Evolutionary conservation across 441 rosid genomes (phyloP), one percentile per base, ranked within the genome.

Genomic region (Macaranga tanarius): DNA sequence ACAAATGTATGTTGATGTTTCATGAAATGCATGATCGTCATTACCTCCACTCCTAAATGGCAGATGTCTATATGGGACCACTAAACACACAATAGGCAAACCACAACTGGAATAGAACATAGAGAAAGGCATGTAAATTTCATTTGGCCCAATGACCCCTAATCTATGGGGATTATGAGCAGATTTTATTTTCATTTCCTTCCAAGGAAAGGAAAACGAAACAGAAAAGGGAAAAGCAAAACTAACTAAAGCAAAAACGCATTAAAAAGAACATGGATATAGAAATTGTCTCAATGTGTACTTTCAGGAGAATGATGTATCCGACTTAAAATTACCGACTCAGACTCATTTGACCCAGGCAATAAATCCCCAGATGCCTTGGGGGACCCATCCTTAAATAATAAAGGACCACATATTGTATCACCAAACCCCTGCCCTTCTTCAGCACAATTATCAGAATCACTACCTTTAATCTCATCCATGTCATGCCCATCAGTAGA

Each of bases 271-370:
- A 67, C 26, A 25, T 44, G 55, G 40, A 47, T 40, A 76, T 79
- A 81, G 84, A 86, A 89, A 90, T 80, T 80, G 92, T 92, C 86
- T 93, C 91, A 96, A 92, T 90, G 98, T 92, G 96, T 93, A 96
- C 88, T 93, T 92, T 90, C 90, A 84, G 95, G 89, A 80, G 98
- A 93, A 87, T 90, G 83, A 90, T 90, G 97, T 93, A 93, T 95
- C 97, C 92, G 92, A 89, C 89, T 91, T 82, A 86, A 79, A 82
- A 89, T 84, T 81, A 84, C 87, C 77, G 86, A 85, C 88, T 85
- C 88, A 64, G 86, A 83, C 90, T 85, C 90, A 82, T 84, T 86
- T 71, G 87, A 80, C 73, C 79, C 87, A 61, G 86, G 82, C 84
- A 77, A 85, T 83, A 90, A 84, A 57, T 79, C 76, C 81, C 80